Conservation (phyloP, 225 moss, liverwort and hornwort species). For the Anthoceros angustus region DNA sequence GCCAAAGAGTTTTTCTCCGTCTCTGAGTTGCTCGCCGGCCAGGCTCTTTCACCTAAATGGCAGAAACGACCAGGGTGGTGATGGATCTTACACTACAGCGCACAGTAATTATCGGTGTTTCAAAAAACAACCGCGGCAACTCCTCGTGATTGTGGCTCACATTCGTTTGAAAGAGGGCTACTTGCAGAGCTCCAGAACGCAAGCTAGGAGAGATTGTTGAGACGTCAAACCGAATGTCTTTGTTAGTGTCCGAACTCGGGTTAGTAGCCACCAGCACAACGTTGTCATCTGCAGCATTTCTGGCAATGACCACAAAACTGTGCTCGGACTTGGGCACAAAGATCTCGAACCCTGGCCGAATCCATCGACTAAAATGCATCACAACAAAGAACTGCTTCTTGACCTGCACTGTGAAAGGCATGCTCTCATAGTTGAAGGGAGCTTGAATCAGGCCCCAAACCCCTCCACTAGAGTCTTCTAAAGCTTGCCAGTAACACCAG, state of each 20-base stretch:
- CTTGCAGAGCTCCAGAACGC: slow-evolving; percentile 21
- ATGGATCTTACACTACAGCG: slow-evolving; percentile 46
- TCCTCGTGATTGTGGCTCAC: slow-evolving; percentile 43
- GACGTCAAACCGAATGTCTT: slow-evolving; percentile 60
- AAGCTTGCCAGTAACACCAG: slow-evolving; percentile 97
- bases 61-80: slow-evolving; percentile 60
- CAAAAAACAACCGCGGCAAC: slow-evolving; percentile 29
- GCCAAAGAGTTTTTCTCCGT: too few species aligned
- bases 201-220: slow-evolving; percentile 34
- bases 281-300: slow-evolving; percentile 35
- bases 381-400: slow-evolving; percentile 72
- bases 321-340: slow-evolving; percentile 28
- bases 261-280: slow-evolving; percentile 59
- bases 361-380: slow-evolving; percentile 93
- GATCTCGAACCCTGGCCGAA: slow-evolving; percentile 77
- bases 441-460: slow-evolving; percentile 78
- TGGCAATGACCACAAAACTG: slow-evolving; percentile 62
- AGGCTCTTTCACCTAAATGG: not conserved
- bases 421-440: slow-evolving; percentile 34
- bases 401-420: slow-evolving; percentile 41
- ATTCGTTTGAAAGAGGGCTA: slow-evolving; percentile 45
- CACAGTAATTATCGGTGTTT: slow-evolving; percentile 25
- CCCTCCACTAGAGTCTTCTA: slow-evolving; percentile 59
- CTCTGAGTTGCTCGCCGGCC: too few species aligned
- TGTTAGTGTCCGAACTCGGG: slow-evolving; percentile 32